A percentile compares a stretch with the other conserved stretches of the same genome.
Evolutionary conservation across 1,284 basidiomycete genomes (phyloP).

Genomic region (Moesziomyces globuligerus): DNA sequence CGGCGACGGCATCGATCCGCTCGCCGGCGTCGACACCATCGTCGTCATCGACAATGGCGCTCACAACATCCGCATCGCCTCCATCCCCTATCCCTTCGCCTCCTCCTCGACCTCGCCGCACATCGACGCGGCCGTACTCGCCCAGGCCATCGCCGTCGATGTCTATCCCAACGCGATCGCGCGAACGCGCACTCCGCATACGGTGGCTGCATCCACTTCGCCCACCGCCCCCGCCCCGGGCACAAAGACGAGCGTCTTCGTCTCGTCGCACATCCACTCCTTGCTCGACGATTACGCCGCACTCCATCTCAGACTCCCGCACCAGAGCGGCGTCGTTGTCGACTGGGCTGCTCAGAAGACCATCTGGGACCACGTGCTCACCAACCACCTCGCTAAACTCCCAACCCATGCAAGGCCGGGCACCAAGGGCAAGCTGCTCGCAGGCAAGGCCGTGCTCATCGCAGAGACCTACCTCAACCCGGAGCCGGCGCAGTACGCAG

Average conservation of each 20-base stretch:
- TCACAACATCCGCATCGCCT: conserved; percentile 40
- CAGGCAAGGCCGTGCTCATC: conserved; percentile 71
- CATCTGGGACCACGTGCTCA: conserved; percentile 59
- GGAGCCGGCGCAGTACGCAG: conserved; percentile 86
- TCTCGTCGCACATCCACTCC: conserved; percentile 50
- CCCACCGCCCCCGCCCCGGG: conserved; percentile 31
- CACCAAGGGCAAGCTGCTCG: conserved; percentile 9
- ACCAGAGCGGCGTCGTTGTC: conserved; percentile 60
- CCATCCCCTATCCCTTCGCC: conserved; percentile 26
- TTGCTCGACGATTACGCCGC: conserved; percentile 55
- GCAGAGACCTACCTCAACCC: conserved; percentile 95
- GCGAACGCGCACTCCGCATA: conserved; percentile 39
- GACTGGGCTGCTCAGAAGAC: conserved; percentile 64
- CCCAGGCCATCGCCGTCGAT: not conserved
- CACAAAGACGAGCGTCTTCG: conserved; percentile 21
- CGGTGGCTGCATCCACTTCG: conserved; percentile 1
- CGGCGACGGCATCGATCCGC: conserved; percentile 2
- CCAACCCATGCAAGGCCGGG: not conserved
- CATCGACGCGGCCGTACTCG: conserved; percentile 6
- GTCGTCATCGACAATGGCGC: conserved; percentile 48
- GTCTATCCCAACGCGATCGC: conserved; percentile 51
- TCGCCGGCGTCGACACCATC: conserved; percentile 28
- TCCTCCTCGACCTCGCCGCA: not conserved
- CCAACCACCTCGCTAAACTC: conserved; percentile 15
- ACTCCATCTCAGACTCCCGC: conserved; percentile 54